Conservation (phyloP, 257 asterid species). For the Mentha longifolia region DNA sequence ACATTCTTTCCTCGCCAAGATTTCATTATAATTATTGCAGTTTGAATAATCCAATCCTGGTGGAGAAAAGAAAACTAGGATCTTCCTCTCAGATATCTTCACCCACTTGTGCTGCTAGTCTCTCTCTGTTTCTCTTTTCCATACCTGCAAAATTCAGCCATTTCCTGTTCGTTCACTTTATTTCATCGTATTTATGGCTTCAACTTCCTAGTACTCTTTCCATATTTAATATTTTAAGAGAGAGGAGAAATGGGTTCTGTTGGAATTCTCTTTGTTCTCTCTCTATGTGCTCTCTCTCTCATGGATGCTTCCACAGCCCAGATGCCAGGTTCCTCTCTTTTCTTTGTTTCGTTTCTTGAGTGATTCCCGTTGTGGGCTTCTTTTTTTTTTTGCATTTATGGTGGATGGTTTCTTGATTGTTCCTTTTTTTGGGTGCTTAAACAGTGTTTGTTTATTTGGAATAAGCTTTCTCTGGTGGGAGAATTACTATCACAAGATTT, state of each 20-base stretch:
- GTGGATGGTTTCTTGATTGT: slow-evolving; percentile 31
- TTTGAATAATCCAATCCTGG: background rate
- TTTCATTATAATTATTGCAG: slow-evolving; percentile 8
- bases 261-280: slow-evolving; percentile 37
- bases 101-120: slow-evolving; percentile 22
- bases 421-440: background rate
- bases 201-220: slow-evolving; percentile 37
- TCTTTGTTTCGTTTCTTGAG: slow-evolving; percentile 1
- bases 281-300: slow-evolving; percentile 43
- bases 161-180: slow-evolving; percentile 34
- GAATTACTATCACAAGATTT: slow-evolving; percentile 19
- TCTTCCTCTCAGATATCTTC: slow-evolving; percentile 26
- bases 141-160: slow-evolving; percentile 25
- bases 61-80: slow-evolving; percentile 13
- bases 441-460: slow-evolving; percentile 8
- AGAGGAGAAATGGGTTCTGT: slow-evolving; percentile 55
- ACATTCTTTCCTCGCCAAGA: slow-evolving; percentile 34
- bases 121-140: background rate
- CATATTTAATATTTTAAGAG: slow-evolving; percentile 13
- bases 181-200: slow-evolving; percentile 41
- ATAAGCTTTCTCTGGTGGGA: slow-evolving; percentile 24
- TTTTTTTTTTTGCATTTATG: background rate
- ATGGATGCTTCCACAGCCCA: slow-evolving; percentile 70
- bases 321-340: slow-evolving; percentile 72
- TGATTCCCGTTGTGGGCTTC: slow-evolving; percentile 23